Evolutionary conservation across 2,329 filamentous ascomycete species (phyloP), one percentile per base, ranked within the genome.

Genomic region (Niveomyces coronatus): DNA sequence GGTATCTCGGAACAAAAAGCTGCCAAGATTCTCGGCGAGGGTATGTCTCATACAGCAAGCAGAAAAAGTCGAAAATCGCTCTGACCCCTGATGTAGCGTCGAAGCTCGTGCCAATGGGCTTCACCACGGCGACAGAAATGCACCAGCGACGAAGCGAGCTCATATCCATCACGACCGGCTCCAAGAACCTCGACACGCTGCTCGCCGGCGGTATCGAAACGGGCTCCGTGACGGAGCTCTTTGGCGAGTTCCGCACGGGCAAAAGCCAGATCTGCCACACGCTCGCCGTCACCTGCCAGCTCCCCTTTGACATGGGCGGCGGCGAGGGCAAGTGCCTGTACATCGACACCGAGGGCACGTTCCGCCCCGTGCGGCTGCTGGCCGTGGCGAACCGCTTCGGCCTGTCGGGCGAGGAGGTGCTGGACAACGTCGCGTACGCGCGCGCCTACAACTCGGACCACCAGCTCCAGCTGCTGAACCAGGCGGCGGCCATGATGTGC

Each of bases 211-310:
- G 91, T 42, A 76, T 98, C 35, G 93, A 98, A 62, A 98, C 91
- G 0, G 93, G 93, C 31, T 96, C 88, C 8, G 93, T 98, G 38
- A 98, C 93, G 0, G 93, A 98, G 62, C 81, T 98, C 4, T 98
- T 98, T 55, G 91, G 91, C 55, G 91, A 98, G 60, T 98, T 98
- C 56, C 76, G 91, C 51, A 98, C 91, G 0, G 93, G 91, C 60
- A 98, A 98, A 65, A 94, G 87, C 67, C 91, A 98, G 61, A 89
- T 98, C 41, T 98, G 91, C 53, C 93, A 98, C 58, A 98, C 91
- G 0, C 71, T 98, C n/a, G 91, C 93, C 1, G 91, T 98, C 20
- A 98, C 91, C 32, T 98, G 93, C 56, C 91, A 98, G 60, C 62
- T 98, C 30, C 91, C 91, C 1, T 96, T 98, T 56, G 91, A 98